A percentile compares a stretch with the other conserved stretches of the same genome.
Conservation (phyloP, 2,329 filamentous ascomycete species). For the Domatiomyces globalis region DNA sequence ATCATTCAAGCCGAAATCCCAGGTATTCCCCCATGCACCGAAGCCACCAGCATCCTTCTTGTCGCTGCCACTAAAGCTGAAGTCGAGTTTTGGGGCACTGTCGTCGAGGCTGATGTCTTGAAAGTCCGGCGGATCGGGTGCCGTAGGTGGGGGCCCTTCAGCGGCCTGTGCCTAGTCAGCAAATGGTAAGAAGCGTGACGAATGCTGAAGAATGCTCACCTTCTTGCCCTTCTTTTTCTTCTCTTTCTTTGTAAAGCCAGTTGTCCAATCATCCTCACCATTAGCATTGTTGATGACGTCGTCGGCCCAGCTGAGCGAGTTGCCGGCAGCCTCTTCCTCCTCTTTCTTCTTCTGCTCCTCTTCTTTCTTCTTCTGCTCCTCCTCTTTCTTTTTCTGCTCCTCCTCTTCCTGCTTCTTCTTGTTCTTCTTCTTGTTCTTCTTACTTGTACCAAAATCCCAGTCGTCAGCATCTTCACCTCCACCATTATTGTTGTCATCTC, state of each 20-base stretch:
- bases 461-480: slow-evolving; percentile 29
- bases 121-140: slow-evolving; percentile 35
- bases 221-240: slow-evolving; percentile 44
- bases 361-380: slow-evolving; percentile 22
- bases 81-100: slow-evolving; percentile 41
- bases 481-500: slow-evolving; percentile 24
- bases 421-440: slow-evolving; percentile 24
- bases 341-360: slow-evolving; percentile 22
- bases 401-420: slow-evolving; percentile 24
- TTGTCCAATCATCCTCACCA: slow-evolving; percentile 38
- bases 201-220: slow-evolving; percentile 19
- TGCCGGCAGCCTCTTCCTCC: slow-evolving; percentile 23
- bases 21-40: slow-evolving; percentile 47
- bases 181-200: neutral
- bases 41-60: slow-evolving; percentile 31
- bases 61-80: slow-evolving; percentile 38
- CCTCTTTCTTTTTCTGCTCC: slow-evolving; percentile 18
- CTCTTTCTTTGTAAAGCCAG: slow-evolving; percentile 31
- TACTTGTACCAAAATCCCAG: slow-evolving; percentile 25
- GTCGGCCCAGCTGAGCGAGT: slow-evolving; percentile 33
- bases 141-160: slow-evolving; percentile 16
- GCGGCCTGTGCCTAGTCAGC: neutral
- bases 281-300: slow-evolving; percentile 25
- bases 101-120: slow-evolving; percentile 56
- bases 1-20: slow-evolving; percentile 28